Evolutionary conservation across 495 filamentous ascomycete genomes (phyloP).

Genomic region (Cudoniella acicularis): DNA sequence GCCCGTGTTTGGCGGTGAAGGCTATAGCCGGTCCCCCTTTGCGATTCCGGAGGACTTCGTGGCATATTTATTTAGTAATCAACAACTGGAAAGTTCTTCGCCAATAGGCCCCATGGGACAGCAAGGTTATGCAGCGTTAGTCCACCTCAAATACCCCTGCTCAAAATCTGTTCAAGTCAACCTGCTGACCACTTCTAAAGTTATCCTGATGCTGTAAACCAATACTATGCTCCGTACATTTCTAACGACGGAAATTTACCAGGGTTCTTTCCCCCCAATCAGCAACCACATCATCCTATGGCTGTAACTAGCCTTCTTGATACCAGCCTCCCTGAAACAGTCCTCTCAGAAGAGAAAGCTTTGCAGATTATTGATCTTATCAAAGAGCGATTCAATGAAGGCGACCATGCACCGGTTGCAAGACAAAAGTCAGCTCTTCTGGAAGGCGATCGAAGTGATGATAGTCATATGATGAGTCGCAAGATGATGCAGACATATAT

Average conservation of each 20-base stretch:
- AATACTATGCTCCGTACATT: slow-evolving; percentile 50
- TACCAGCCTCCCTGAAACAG: slow-evolving; percentile 69
- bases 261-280: slow-evolving; percentile 46
- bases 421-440: slow-evolving; percentile 75
- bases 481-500: slow-evolving; percentile 96
- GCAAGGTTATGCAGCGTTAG: slow-evolving; percentile 44
- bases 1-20: slow-evolving; percentile 80
- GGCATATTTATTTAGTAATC: slow-evolving; percentile 82
- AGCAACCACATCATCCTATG: slow-evolving; percentile 71
- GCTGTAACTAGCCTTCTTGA: slow-evolving; percentile 88
- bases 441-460: slow-evolving; percentile 70
- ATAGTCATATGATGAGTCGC: slow-evolving; percentile 74
- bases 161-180: background rate
- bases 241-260: slow-evolving; percentile 41
- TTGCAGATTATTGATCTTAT: slow-evolving; percentile 85
- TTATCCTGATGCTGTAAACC: slow-evolving; percentile 47
- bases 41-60: slow-evolving; percentile 90
- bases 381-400: slow-evolving; percentile 74
- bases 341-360: slow-evolving; percentile 84
- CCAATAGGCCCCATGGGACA: slow-evolving; percentile 33
- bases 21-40: slow-evolving; percentile 78
- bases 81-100: slow-evolving; percentile 28
- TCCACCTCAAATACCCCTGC: background rate
- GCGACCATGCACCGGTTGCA: slow-evolving; percentile 67
- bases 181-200: slow-evolving; percentile 25